These are phyloP conservation scores for Talaromyces pinophilus DNA, from an alignment of 2,329 filamentous ascomycete genomes.

Conservation along the genomic window DNA sequence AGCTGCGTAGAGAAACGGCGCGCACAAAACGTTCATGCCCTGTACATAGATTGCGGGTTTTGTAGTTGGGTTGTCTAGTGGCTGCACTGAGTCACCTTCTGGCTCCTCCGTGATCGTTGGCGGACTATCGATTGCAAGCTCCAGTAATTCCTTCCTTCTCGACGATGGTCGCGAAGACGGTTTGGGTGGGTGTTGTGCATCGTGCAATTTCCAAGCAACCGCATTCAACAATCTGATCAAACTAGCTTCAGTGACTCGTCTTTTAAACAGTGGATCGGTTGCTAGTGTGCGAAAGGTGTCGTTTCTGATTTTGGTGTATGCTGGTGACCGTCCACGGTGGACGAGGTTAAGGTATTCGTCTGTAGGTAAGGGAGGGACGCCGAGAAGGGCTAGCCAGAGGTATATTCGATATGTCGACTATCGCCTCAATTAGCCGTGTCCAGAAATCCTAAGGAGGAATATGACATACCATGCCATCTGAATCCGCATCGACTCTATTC, in stretches of 20 bases:
- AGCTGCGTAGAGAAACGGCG: constrained; percentile 92
- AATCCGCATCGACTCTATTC: constrained; percentile 53
- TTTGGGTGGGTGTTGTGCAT: constrained; percentile 59
- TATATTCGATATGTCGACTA: constrained; percentile 93
- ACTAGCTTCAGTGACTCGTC: constrained; percentile 92
- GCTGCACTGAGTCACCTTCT: constrained; percentile 46
- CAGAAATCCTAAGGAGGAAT: background rate
- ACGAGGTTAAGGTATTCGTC: constrained; percentile 87
- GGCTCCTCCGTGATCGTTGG: constrained; percentile 43
- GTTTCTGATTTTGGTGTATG: constrained; percentile 96
- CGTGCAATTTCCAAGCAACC: constrained; percentile 88
- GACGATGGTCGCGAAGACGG: constrained; percentile 41
- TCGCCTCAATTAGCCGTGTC: background rate
- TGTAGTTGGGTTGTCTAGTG: constrained; percentile 58
- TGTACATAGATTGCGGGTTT: constrained; percentile 91
- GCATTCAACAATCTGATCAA: constrained; percentile 93
- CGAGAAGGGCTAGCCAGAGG: constrained; percentile 90
- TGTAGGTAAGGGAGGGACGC: constrained; percentile 79
- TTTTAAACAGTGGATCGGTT: constrained; percentile 94
- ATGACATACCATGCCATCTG: constrained; percentile 54
- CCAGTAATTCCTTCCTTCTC: constrained; percentile 50
- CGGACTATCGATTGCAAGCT: constrained; percentile 41
- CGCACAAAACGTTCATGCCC: constrained; percentile 97
- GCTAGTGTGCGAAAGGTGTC: constrained; percentile 96
- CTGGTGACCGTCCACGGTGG: constrained; percentile 88